A percentile compares a stretch with the other conserved stretches of the same genome.
These are phyloP conservation scores for Quillaja saponaria DNA, from an alignment of 306 rosid genomes.

Conservation along the genomic window DNA sequence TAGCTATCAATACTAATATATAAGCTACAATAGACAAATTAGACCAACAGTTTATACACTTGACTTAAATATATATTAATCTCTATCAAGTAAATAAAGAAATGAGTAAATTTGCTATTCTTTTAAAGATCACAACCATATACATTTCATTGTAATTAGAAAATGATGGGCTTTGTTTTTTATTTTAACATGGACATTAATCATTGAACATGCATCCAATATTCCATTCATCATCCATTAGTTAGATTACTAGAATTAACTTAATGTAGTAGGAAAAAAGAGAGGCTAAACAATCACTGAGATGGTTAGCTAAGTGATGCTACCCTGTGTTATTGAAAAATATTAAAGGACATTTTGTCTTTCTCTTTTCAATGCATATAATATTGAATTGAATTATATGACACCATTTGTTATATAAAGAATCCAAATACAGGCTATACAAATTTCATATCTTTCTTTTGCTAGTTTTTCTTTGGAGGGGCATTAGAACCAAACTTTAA, in stretches of 20 bases:
- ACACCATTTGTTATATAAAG: slow-evolving; percentile 52
- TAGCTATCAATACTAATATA: slow-evolving; percentile 31
- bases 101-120: slow-evolving; percentile 24
- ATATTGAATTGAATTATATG: too few species aligned
- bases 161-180: slow-evolving; percentile 52
- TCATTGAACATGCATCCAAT: slow-evolving; percentile 86
- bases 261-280: too few species aligned
- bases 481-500: background rate
- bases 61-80: slow-evolving; percentile 38
- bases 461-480: background rate
- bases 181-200: slow-evolving; percentile 43
- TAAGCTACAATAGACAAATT: slow-evolving; percentile 42
- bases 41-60: too few species aligned
- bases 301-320: slow-evolving; percentile 36
- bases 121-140: slow-evolving; percentile 39
- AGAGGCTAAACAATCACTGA: slow-evolving; percentile 20
- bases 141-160: slow-evolving; percentile 47
- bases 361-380: slow-evolving; percentile 28
- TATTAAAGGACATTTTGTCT: slow-evolving; percentile 37
- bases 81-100: slow-evolving; percentile 20
- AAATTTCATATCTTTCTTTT: slow-evolving; percentile 22
- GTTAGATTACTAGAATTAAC: slow-evolving; percentile 27
- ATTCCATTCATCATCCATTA: slow-evolving; percentile 58
- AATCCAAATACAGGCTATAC: slow-evolving; percentile 22
- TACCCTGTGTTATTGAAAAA: slow-evolving; percentile 54